Percentiles rank a stretch among this genome's conserved stretches.
Evolutionary conservation across 345 rosid species (phyloP).

Genomic region (Citrus unshiu): DNA sequence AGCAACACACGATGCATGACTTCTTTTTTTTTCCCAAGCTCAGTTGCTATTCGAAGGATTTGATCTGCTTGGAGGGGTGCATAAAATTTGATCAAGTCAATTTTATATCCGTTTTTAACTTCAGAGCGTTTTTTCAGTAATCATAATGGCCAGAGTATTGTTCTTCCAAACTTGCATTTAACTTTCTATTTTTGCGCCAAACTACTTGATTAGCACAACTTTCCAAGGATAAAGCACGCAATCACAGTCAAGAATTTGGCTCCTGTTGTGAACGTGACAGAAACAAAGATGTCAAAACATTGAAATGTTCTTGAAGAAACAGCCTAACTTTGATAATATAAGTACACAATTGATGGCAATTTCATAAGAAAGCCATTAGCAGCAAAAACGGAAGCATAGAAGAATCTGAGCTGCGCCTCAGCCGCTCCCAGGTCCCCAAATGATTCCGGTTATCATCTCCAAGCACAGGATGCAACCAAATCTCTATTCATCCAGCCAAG

Average conservation of each 20-base stretch:
- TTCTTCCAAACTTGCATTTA: neutral
- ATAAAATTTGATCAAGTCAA: neutral
- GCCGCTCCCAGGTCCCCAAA: neutral
- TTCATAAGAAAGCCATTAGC: neutral
- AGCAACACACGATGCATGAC: neutral
- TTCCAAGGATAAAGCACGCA: neutral
- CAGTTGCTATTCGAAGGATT: neutral
- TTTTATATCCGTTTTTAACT: neutral
- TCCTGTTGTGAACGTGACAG: neutral
- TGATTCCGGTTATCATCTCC: slow-evolving; percentile 44
- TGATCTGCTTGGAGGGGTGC: neutral
- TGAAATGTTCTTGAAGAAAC: neutral
- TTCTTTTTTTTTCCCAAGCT: too few species aligned
- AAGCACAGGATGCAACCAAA: slow-evolving; percentile 88
- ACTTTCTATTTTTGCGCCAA: neutral
- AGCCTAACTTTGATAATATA: neutral
- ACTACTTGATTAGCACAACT: neutral
- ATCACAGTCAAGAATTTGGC: neutral
- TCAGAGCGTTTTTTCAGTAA: neutral
- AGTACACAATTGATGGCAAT: neutral
- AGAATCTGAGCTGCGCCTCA: slow-evolving; percentile 9
- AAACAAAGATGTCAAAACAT: slow-evolving; percentile 8
- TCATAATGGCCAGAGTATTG: neutral
- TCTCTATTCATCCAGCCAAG: slow-evolving; percentile 89
- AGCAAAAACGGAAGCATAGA: neutral